Percentiles rank a stretch among this genome's conserved stretches.
These are phyloP conservation scores for Dendrobium nobile DNA, from an alignment of 106 monocot genomes.

Conservation along the genomic window DNA sequence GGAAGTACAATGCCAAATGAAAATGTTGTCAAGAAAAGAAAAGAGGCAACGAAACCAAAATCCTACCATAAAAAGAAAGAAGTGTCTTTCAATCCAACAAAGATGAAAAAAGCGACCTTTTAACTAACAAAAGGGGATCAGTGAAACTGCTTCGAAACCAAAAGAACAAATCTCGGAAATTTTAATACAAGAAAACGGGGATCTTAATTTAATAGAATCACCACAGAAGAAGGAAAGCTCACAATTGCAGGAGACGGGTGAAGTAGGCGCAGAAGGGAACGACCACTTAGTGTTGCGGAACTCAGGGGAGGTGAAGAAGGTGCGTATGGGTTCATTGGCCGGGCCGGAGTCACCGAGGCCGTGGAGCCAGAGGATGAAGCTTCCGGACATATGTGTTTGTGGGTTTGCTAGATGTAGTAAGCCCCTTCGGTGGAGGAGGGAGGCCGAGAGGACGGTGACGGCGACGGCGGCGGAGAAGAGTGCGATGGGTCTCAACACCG, in stretches of 20 bases:
- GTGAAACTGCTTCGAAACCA: background rate
- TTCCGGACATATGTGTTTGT: conserved; percentile 18
- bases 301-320: conserved; percentile 57
- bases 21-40: too few species aligned
- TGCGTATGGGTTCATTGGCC: conserved; percentile 59
- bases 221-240: background rate
- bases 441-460: conserved; percentile 11
- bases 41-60: too few species aligned
- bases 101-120: background rate
- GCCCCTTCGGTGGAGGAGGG: background rate
- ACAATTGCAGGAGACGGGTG: conserved; percentile 79
- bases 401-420: background rate
- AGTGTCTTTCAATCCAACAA: background rate
- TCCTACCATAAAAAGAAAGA: too few species aligned
- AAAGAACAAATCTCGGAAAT: background rate
- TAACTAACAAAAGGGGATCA: background rate
- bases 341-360: conserved; percentile 75
- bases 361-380: conserved; percentile 79
- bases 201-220: background rate
- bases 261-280: conserved; percentile 70
- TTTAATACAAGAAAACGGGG: background rate
- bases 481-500: conserved; percentile 7
- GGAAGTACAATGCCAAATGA: too few species aligned
- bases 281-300: conserved; percentile 52
- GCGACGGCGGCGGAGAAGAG: conserved; percentile 14